These are phyloP conservation scores for Forsythia suspensa DNA, from an alignment of 257 asterid species.

Conservation along the genomic window DNA sequence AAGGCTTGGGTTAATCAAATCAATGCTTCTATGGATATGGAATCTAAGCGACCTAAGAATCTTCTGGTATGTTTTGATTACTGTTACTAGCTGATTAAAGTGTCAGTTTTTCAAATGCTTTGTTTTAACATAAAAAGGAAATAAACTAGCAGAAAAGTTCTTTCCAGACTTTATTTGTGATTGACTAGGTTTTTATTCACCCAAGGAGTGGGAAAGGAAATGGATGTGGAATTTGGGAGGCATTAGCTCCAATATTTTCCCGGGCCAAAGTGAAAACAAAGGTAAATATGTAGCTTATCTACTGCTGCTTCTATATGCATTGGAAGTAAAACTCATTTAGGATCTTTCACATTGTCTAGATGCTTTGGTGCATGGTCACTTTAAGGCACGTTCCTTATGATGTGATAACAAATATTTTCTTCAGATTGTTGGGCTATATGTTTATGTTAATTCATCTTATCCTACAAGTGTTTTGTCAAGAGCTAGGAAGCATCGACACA, in stretches of 20 bases:
- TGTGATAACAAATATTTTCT: neutral
- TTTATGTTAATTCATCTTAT: neutral
- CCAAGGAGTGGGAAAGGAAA: constrained; percentile 94
- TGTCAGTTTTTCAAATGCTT: neutral
- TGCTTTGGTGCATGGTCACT: neutral
- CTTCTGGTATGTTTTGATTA: constrained; percentile 67
- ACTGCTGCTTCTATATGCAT: neutral
- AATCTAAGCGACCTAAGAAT: constrained; percentile 66
- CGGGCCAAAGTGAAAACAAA: constrained; percentile 82
- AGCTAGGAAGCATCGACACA: neutral
- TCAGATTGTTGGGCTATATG: neutral
- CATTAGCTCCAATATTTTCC: constrained; percentile 81
- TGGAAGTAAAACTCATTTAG: constrained; percentile 11
- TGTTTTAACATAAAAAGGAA: constrained; percentile 24
- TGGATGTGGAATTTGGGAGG: constrained; percentile 81
- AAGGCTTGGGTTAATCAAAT: constrained; percentile 69
- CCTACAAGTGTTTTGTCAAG: neutral
- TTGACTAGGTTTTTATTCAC: constrained; percentile 82
- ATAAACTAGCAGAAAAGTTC: constrained; percentile 17
- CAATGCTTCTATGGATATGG: constrained; percentile 41
- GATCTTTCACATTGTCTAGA: constrained; percentile 5
- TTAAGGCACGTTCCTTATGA: neutral
- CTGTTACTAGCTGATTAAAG: neutral
- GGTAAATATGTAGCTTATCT: constrained; percentile 41
- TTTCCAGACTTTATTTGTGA: constrained; percentile 30